Base-by-base conservation (phyloP, 1,139 yeast species). In the Zhuliangozyma parablackwelliae region DNA sequence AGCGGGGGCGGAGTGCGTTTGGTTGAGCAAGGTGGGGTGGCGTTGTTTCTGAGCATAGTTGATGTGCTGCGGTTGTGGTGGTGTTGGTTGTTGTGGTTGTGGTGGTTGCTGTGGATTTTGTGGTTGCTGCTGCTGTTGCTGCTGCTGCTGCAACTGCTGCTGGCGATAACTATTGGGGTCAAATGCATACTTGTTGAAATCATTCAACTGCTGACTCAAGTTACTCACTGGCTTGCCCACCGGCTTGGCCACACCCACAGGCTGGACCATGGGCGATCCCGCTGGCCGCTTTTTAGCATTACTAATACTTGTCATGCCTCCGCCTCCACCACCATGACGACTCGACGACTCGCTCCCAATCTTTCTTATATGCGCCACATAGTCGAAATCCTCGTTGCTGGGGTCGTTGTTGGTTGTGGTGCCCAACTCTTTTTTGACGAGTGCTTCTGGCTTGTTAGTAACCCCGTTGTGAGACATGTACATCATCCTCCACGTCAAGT, bases 401-500 rank as follows among this genome's bases (percentile, higher is more conserved):
- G 77, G 74, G 31, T 63, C 69, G 20, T 27, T 27, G 29, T 27
- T 27, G 29, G 20, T 21, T 6, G 23, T 21, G 23, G 23, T 21
- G 6, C 7, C 23, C 6, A 7, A 6, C 7, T 6, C 23, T 6
- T 6, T 21, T 6, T 21, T 7, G 23, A 6, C 7, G 25, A 25
- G 6, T 10, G 10, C 13, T 20, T 7, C 27, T 6, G 26, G 24
- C 30, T 29, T 34, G 24, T 23, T 24, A 20, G 21, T 27, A 16
- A 12, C 30, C n/a, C 21, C 58, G 39, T 61, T 57, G 38, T 68
- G 56, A 44, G 76, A 75, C 51, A 83, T 64, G 36, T 72, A 75
- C 89, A 87, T 82, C 78, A 88, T 74, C 44, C 96, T 62, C 96
- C 96, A 87, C 10, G 94, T 81, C 36, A 87, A 61, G 55, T 87